phyloP scores from a whole-genome alignment of 106 monocot genomes.

The Dendrobium nobile region DNA sequence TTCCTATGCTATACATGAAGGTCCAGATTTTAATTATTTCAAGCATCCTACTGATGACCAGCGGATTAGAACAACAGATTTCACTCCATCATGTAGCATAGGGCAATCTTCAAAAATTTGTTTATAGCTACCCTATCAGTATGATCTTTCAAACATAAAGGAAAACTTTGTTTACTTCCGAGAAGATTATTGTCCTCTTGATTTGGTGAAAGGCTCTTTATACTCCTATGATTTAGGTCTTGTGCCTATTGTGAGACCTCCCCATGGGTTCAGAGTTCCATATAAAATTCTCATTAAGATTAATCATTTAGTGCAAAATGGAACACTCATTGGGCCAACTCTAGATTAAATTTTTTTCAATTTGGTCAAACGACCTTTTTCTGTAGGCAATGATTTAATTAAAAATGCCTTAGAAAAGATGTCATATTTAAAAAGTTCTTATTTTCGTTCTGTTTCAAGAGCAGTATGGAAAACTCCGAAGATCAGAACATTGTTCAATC shows the following conservation, averaged over 20 bases:
- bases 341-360: conserved; percentile 47
- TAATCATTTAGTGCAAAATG: conserved; percentile 83
- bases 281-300: conserved; percentile 72
- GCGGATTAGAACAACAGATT: conserved; percentile 85
- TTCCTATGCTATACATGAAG: conserved; percentile 23
- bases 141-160: conserved; percentile 41
- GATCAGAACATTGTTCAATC: conserved; percentile 4
- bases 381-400: conserved; percentile 27
- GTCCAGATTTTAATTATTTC: conserved; percentile 39
- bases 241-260: conserved; percentile 66
- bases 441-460: conserved; percentile 43
- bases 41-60: conserved; percentile 52
- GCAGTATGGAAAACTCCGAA: conserved; percentile 30
- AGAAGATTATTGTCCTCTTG: conserved; percentile 26
- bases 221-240: conserved; percentile 51
- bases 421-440: conserved; percentile 43
- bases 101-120: conserved; percentile 73
- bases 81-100: conserved; percentile 52
- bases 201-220: conserved; percentile 20
- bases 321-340: conserved; percentile 72
- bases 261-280: conserved; percentile 24
- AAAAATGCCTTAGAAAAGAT: conserved; percentile 64
- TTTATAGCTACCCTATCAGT: conserved; percentile 44
- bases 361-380: conserved; percentile 29
- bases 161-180: conserved; percentile 49